A percentile compares a stretch with the other conserved stretches of the same genome.
These are phyloP conservation scores for Sporothrix globosa DNA, from an alignment of 2,329 filamentous ascomycete species.

Conservation along the genomic window DNA sequence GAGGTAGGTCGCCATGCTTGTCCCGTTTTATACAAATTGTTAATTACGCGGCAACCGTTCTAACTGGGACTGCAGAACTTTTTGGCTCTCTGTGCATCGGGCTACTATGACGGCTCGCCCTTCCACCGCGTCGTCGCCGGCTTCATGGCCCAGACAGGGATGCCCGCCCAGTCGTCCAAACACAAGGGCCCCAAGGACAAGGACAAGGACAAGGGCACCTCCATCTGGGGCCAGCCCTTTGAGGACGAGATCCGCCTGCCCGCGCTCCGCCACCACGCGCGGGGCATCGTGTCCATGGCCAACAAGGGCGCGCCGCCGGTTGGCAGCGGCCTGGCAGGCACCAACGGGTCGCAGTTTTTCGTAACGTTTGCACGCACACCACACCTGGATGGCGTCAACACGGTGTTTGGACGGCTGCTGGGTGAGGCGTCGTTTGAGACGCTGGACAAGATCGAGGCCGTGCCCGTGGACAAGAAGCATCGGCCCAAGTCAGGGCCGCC, in stretches of 20 bases:
- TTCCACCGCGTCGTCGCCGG: slow-evolving; percentile 79
- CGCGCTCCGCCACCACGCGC: slow-evolving; percentile 66
- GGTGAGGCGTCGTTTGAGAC: slow-evolving; percentile 67
- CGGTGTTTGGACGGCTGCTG: slow-evolving; percentile 76
- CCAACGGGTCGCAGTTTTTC: slow-evolving; percentile 82
- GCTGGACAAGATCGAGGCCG: slow-evolving; percentile 69
- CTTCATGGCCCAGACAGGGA: slow-evolving; percentile 82
- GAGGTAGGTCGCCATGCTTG: slow-evolving; percentile 58
- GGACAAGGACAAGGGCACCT: slow-evolving; percentile 57
- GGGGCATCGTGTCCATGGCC: slow-evolving; percentile 76
- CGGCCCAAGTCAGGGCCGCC: slow-evolving; percentile 58
- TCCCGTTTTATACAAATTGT: background rate
- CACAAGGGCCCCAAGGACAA: slow-evolving; percentile 60
- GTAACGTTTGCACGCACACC: slow-evolving; percentile 75
- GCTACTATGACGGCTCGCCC: slow-evolving; percentile 73
- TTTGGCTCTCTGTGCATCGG: slow-evolving; percentile 79
- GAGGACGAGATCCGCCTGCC: slow-evolving; percentile 76
- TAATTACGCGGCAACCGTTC: too few relatives aligned
- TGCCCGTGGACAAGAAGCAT: slow-evolving; percentile 77
- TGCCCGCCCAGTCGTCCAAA: slow-evolving; percentile 54
- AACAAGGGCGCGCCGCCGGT: slow-evolving; percentile 61
- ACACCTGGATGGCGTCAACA: slow-evolving; percentile 82
- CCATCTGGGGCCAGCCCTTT: slow-evolving; percentile 74
- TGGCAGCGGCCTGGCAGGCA: slow-evolving; percentile 52
- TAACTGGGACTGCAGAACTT: slow-evolving; percentile 65